A percentile compares a stretch with the other conserved stretches of the same genome.
phyloP scores from a whole-genome alignment of 2,329 filamentous ascomycete species.

The Pseudopyrenochaeta lycopersici region DNA sequence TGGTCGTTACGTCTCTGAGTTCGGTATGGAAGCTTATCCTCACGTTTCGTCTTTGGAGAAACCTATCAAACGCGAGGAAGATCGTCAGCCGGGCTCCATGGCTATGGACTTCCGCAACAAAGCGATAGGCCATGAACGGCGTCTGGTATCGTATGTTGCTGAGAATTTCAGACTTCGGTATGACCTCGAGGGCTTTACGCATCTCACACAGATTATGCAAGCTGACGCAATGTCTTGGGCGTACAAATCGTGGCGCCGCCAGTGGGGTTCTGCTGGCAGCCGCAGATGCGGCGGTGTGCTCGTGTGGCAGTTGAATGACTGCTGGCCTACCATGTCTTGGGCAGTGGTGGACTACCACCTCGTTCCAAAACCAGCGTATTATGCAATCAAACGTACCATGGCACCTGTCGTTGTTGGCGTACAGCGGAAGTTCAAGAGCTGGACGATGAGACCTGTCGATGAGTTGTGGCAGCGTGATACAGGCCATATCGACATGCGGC shows the following conservation, averaged over 20 bases:
- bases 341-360: constrained; percentile 80
- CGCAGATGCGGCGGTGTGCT: constrained; percentile 78
- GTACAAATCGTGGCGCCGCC: constrained; percentile 72
- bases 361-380: constrained; percentile 80
- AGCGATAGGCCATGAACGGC: constrained; percentile 85
- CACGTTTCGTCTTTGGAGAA: constrained; percentile 82
- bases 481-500: constrained; percentile 33
- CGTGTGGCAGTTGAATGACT: constrained; percentile 88
- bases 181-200: constrained; percentile 61
- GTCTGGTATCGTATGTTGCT: constrained; percentile 85
- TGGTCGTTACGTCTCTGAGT: constrained; percentile 93
- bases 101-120: constrained; percentile 97
- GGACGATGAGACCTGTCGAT: constrained; percentile 51
- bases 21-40: constrained; percentile 94
- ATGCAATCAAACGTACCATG: constrained; percentile 66
- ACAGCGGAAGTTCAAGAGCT: constrained; percentile 63
- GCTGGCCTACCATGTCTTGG: constrained; percentile 85
- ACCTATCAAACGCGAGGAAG: constrained; percentile 66
- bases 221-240: constrained; percentile 68
- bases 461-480: constrained; percentile 40
- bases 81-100: constrained; percentile 81
- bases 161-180: constrained; percentile 78
- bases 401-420: constrained; percentile 65
- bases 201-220: constrained; percentile 67
- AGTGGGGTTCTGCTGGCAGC: constrained; percentile 72